Conservation (phyloP, 768 basidiomycete species). For the Tulasnella sp. region DNA sequence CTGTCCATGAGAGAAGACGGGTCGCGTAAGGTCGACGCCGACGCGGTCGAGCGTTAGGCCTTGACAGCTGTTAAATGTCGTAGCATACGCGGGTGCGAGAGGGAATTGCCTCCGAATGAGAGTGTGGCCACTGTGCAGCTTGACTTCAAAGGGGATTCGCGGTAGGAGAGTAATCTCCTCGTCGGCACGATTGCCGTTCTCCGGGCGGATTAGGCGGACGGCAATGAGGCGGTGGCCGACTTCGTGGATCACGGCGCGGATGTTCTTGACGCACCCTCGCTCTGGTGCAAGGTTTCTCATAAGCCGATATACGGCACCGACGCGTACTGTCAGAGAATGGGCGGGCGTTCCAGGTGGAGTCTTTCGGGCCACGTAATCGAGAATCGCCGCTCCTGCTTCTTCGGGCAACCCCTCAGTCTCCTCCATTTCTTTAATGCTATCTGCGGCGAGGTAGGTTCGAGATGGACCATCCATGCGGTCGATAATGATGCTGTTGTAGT, state of each 20-base stretch:
- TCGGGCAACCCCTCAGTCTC: constrained; percentile 37
- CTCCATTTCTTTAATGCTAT: constrained; percentile 41
- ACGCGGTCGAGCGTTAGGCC: constrained; percentile 35
- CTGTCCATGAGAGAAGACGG: constrained; percentile 37
- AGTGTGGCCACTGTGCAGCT: constrained; percentile 26
- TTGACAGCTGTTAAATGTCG: constrained; percentile 37
- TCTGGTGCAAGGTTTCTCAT: constrained; percentile 32
- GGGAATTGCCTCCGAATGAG: constrained; percentile 35
- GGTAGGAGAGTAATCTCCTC: constrained; percentile 23
- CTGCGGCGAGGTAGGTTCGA: constrained; percentile 41
- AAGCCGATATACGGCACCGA: constrained; percentile 23
- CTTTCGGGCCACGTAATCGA: constrained; percentile 40
- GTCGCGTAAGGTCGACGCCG: constrained; percentile 28
- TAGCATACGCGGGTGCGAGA: constrained; percentile 33
- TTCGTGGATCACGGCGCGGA: constrained; percentile 24
- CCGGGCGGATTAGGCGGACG: not conserved
- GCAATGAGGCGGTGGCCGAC: constrained; percentile 28
- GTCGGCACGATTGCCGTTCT: not conserved
- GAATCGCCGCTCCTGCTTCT: constrained; percentile 29
- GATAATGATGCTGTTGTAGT: constrained; percentile 46
- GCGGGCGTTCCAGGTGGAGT: constrained; percentile 30
- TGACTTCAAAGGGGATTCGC: constrained; percentile 28
- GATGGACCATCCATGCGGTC: constrained; percentile 40
- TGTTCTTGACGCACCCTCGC: constrained; percentile 32
- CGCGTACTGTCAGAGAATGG: constrained; percentile 23